These are phyloP conservation scores for Arctostaphylos glauca DNA, from an alignment of 148 eudicot species.

Conservation along the genomic window DNA sequence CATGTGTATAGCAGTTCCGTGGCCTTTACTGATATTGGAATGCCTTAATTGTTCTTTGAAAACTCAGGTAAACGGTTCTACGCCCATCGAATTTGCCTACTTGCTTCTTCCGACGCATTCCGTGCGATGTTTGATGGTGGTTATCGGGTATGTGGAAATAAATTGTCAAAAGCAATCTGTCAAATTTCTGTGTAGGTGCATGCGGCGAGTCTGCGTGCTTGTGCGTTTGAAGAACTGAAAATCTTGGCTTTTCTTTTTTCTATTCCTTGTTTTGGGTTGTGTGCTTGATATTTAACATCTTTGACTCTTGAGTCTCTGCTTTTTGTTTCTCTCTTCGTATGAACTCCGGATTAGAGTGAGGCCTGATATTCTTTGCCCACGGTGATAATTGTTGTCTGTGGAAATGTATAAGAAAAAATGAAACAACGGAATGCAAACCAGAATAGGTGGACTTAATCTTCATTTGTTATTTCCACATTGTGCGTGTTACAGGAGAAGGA, in stretches of 20 bases:
- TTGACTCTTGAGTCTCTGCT: neutral
- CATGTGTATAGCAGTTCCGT: neutral
- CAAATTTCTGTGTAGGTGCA: neutral
- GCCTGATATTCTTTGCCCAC: neutral
- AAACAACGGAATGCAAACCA: neutral
- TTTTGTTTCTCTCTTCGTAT: neutral
- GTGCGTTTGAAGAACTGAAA: neutral
- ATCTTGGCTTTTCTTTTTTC: neutral
- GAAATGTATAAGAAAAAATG: neutral
- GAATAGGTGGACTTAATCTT: neutral
- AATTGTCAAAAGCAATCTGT: neutral
- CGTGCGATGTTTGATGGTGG: slow-evolving; percentile 99
- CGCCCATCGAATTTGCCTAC: slow-evolving; percentile 95
- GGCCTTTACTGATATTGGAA: neutral
- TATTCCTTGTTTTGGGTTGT: neutral
- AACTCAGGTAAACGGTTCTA: slow-evolving; percentile 71
- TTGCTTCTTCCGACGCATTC: slow-evolving; percentile 96
- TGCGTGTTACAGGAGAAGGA: slow-evolving; percentile 65
- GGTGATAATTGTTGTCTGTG: neutral
- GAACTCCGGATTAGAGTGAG: neutral
- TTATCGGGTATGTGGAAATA: slow-evolving; percentile 44
- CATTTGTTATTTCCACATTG: neutral
- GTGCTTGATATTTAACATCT: neutral
- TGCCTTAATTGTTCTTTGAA: neutral
- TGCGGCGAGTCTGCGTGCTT: neutral